A percentile compares a stretch with the other conserved stretches of the same genome.
Conservation (phyloP, 768 basidiomycete species). For the Leccinum pellstonianum region DNA sequence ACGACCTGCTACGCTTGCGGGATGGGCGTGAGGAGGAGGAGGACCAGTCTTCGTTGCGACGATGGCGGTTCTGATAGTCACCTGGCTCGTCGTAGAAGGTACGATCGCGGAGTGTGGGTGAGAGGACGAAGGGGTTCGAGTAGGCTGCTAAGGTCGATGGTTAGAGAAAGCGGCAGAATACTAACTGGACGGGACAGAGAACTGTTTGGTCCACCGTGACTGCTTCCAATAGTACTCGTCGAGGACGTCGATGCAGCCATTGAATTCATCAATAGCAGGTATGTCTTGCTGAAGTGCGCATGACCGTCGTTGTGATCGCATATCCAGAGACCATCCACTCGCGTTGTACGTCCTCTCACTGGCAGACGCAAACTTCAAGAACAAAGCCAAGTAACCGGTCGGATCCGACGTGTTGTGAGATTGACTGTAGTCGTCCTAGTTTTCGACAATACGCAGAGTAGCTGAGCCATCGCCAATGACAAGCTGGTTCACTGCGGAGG, state of each 20-base stretch:
- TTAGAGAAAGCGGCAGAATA: not conserved
- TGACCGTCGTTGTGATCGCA: not conserved
- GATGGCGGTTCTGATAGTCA: not conserved
- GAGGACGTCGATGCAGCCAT: constrained; percentile 71
- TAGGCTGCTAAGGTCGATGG: constrained; percentile 29
- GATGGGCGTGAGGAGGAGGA: constrained; percentile 24
- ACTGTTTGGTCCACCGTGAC: constrained; percentile 65
- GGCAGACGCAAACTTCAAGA: constrained; percentile 50
- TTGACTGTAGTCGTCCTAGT: constrained; percentile 40
- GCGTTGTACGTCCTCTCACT: constrained; percentile 75
- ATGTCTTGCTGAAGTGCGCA: constrained; percentile 11
- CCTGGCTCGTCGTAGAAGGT: not conserved
- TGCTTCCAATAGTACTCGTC: constrained; percentile 73
- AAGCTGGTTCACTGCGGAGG: constrained; percentile 57
- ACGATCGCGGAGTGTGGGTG: no score
- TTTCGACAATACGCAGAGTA: constrained; percentile 67
- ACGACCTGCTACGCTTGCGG: constrained; percentile 23
- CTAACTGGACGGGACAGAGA: constrained; percentile 48
- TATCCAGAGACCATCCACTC: constrained; percentile 64
- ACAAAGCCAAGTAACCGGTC: constrained; percentile 46
- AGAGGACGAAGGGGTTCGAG: no score
- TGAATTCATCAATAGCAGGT: constrained; percentile 62
- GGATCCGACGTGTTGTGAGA: not conserved
- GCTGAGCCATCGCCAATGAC: constrained; percentile 70
- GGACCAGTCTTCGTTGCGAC: constrained; percentile 17